phyloP scores from a whole-genome alignment of 2,329 filamentous ascomycete genomes.

The Emergomyces orientalis region DNA sequence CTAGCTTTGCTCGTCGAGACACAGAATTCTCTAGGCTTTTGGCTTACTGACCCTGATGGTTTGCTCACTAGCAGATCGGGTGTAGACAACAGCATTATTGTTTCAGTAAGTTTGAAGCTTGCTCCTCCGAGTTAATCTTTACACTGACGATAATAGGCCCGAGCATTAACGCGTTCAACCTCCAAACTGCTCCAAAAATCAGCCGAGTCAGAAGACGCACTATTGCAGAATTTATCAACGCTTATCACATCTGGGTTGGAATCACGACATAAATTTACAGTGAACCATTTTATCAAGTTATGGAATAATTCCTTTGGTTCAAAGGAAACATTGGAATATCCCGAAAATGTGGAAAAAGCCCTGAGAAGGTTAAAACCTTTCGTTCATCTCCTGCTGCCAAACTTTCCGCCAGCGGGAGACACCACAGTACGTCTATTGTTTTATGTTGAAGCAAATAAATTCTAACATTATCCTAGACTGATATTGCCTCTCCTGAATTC shows the following conservation, averaged over 20 bases:
- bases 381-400: slow-evolving; percentile 44
- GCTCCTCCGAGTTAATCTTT: background rate
- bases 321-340: slow-evolving; percentile 53
- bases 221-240: slow-evolving; percentile 44
- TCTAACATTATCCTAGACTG: slow-evolving; percentile 14
- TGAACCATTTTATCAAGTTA: slow-evolving; percentile 44
- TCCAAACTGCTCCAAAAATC: slow-evolving; percentile 26
- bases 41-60: slow-evolving; percentile 27
- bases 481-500: slow-evolving; percentile 26
- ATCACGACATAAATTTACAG: slow-evolving; percentile 43
- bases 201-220: slow-evolving; percentile 20
- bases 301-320: slow-evolving; percentile 66
- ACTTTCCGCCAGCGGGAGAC: slow-evolving; percentile 32
- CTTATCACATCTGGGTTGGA: slow-evolving; percentile 46
- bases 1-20: slow-evolving; percentile 49
- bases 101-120: slow-evolving; percentile 26
- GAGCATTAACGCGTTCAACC: slow-evolving; percentile 25
- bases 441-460: background rate
- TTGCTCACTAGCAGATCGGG: slow-evolving; percentile 23
- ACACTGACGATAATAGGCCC: slow-evolving; percentile 25
- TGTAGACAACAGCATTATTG: slow-evolving; percentile 25
- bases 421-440: slow-evolving; percentile 22
- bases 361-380: slow-evolving; percentile 53
- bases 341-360: slow-evolving; percentile 52
- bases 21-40: slow-evolving; percentile 39